A percentile compares a stretch with the other conserved stretches of the same genome.
Conservation (phyloP, 2,329 filamentous ascomycete species). For the Scedosporium apiospermum region DNA sequence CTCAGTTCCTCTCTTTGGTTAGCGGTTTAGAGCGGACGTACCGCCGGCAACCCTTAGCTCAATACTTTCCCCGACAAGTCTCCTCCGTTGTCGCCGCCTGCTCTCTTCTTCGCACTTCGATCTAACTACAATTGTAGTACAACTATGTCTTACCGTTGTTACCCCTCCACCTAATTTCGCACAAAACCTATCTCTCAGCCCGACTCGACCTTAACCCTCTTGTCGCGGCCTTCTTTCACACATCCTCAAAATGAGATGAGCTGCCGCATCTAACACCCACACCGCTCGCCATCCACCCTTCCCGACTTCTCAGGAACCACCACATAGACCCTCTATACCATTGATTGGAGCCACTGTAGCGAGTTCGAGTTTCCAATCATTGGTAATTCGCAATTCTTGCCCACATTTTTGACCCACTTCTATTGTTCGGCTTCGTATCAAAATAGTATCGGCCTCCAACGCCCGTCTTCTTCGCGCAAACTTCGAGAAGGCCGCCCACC, state of each 20-base stretch:
- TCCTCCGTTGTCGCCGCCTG: too few species aligned
- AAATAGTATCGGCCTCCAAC: neutral
- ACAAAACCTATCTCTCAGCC: neutral
- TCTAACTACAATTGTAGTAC: neutral
- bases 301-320: neutral
- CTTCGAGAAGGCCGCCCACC: too few species aligned
- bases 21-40: too few species aligned
- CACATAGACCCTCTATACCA: neutral
- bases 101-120: neutral
- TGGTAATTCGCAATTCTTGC: neutral
- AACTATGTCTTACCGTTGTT: neutral
- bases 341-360: neutral
- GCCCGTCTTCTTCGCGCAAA: too few species aligned
- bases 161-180: constrained; percentile 4
- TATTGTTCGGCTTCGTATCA: neutral
- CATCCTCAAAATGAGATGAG: neutral
- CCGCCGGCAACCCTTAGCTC: too few species aligned
- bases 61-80: too few species aligned
- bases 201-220: neutral
- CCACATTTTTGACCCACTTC: neutral
- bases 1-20: too few species aligned
- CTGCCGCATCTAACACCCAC: neutral
- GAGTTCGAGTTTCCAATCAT: neutral
- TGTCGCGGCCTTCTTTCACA: neutral
- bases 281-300: neutral